Evolutionary conservation across 2,329 filamentous ascomycete genomes (phyloP).

Genomic region (Phaeosphaeria sp.): DNA sequence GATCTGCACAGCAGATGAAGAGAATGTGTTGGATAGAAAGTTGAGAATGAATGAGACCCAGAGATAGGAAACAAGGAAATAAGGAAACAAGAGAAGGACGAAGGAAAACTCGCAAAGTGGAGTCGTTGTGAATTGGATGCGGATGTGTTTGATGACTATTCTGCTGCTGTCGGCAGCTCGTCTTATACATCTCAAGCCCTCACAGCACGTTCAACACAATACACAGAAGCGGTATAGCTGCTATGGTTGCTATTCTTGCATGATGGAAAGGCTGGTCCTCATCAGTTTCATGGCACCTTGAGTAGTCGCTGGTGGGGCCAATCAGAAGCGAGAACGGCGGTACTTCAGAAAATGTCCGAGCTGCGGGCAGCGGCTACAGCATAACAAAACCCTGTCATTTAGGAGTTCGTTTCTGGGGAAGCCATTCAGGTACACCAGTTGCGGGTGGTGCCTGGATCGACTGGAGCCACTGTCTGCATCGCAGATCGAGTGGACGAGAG

Average conservation of each 20-base stretch:
- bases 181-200: constrained; percentile 36
- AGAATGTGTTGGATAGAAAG: constrained; percentile 26
- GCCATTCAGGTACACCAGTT: constrained; percentile 35
- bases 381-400: constrained; percentile 26
- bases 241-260: constrained; percentile 45
- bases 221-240: constrained; percentile 27
- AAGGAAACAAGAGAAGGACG: constrained; percentile 40
- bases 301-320: constrained; percentile 48
- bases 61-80: constrained; percentile 43
- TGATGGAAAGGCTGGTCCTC: constrained; percentile 32
- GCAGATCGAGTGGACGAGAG: constrained; percentile 38
- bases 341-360: constrained; percentile 46
- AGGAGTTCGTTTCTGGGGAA: constrained; percentile 31
- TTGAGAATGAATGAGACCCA: constrained; percentile 25
- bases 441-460: constrained; percentile 24
- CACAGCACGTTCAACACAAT: constrained; percentile 24
- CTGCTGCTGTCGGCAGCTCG: constrained; percentile 20
- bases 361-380: constrained; percentile 45
- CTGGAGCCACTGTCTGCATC: constrained; percentile 28
- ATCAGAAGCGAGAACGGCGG: constrained; percentile 37
- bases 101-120: constrained; percentile 43
- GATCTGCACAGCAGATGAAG: constrained; percentile 48
- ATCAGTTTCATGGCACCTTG: constrained; percentile 46
- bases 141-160: constrained; percentile 42
- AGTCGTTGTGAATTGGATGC: constrained; percentile 39